Conservation (phyloP, 164 flowering plant species). For the Akebia trifoliata region DNA sequence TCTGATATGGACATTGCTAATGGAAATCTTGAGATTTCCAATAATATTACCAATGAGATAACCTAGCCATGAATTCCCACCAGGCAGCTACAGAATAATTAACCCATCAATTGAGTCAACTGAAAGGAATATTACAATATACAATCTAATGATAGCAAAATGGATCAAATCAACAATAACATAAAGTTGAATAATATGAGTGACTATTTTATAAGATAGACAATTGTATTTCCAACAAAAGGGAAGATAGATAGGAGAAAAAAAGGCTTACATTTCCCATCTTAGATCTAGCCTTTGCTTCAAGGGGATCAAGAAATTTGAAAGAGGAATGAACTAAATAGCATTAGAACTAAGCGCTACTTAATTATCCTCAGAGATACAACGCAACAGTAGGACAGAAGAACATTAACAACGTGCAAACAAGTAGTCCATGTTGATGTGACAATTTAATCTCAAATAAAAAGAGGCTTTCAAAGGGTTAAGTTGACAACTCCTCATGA, state of each 20-base stretch:
- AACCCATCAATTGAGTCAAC: conserved; percentile 2
- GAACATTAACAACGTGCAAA: too few species aligned
- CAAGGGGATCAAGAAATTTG: conserved; percentile 36
- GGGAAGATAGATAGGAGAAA: too few species aligned
- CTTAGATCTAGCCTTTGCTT: conserved; percentile 80
- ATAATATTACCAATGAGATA: conserved; percentile 85
- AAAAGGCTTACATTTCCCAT: conserved; percentile 60
- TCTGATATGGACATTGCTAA: conserved; percentile 96
- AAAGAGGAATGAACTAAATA: not conserved
- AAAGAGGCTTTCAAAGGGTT: too few species aligned
- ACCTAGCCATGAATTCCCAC: conserved; percentile 94
- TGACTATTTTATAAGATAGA: not conserved
- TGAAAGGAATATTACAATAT: not conserved
- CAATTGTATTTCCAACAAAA: not conserved
- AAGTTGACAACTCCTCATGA: too few species aligned
- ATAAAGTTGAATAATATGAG: not conserved
- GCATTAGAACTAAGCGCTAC: not conserved
- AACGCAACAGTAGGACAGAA: too few species aligned
- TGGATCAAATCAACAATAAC: not conserved
- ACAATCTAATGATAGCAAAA: not conserved
- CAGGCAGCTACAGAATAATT: conserved; percentile 50
- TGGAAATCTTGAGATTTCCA: conserved; percentile 92
- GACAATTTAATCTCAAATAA: too few species aligned
- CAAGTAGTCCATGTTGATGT: too few species aligned
- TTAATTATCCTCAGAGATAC: not conserved